A percentile compares a stretch with the other conserved stretches of the same genome.
These are phyloP conservation scores for Chlorella sp. DNA, from an alignment of 139 green algal genomes.

Conservation along the genomic window DNA sequence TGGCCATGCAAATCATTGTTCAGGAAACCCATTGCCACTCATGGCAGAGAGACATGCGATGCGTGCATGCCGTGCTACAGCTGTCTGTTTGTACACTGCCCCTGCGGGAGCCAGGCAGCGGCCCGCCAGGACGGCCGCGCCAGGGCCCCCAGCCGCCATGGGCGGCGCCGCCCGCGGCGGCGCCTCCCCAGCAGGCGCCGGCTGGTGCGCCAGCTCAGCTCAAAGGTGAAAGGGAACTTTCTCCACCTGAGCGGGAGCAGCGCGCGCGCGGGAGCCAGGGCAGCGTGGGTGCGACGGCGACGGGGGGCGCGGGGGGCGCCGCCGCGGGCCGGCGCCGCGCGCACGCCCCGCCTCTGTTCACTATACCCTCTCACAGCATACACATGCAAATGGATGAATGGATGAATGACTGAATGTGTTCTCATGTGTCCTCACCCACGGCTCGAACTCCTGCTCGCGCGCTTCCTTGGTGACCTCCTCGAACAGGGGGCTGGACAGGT, in stretches of 20 bases:
- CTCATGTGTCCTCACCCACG: background rate
- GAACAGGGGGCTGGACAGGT: slow-evolving; percentile 91
- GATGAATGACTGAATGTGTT: background rate
- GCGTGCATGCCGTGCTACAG: no score
- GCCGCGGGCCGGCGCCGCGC: background rate
- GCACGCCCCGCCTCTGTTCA: background rate
- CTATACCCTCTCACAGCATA: background rate
- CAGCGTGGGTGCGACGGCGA: background rate
- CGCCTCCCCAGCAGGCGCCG: no score
- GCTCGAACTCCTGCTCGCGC: slow-evolving; percentile 20
- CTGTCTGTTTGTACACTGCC: no score
- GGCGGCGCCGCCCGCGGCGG: no score
- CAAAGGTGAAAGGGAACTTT: slow-evolving; percentile 12
- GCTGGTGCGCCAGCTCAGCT: no score
- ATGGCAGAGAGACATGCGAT: no score
- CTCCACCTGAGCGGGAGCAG: slow-evolving; percentile 1
- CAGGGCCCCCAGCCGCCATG: no score
- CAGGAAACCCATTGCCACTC: no score
- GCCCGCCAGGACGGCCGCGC: no score
- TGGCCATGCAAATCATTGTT: no score
- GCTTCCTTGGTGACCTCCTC: slow-evolving; percentile 38
- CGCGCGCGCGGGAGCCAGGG: background rate
- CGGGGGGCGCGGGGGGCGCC: no score
- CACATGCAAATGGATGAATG: background rate
- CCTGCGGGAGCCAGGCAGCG: no score